Evolutionary conservation across 768 basidiomycete species (phyloP).

Genomic region (Pholiota molesta): DNA sequence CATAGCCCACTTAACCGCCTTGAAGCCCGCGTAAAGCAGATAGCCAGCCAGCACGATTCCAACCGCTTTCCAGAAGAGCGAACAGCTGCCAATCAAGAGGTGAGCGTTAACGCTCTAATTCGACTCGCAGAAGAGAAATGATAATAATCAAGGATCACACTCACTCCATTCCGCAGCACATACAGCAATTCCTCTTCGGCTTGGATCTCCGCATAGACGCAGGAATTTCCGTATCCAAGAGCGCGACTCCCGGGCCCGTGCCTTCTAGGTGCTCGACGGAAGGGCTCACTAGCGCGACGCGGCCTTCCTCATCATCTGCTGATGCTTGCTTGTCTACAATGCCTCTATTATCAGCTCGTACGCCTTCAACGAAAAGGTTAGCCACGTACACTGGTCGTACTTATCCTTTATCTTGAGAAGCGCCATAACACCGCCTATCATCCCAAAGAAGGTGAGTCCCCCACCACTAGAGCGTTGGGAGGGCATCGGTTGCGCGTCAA

Average conservation of each 20-base stretch:
- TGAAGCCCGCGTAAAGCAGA: slow-evolving; percentile 44
- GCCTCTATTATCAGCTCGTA: not conserved
- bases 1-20: slow-evolving; percentile 48
- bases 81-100: slow-evolving; percentile 38
- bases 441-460: slow-evolving; percentile 40
- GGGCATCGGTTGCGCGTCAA: slow-evolving; percentile 9
- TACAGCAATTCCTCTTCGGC: slow-evolving; percentile 42
- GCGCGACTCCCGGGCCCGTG: slow-evolving; percentile 33
- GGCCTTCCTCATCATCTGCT: slow-evolving; percentile 44
- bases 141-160: slow-evolving; percentile 15
- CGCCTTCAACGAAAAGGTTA: not conserved
- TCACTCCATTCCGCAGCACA: slow-evolving; percentile 55
- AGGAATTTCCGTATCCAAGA: slow-evolving; percentile 35
- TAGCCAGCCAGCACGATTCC: slow-evolving; percentile 49
- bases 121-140: not conserved
- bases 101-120: not conserved
- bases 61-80: slow-evolving; percentile 56
- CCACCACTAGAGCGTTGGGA: slow-evolving; percentile 11
- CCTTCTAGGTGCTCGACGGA: slow-evolving; percentile 23
- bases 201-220: slow-evolving; percentile 33
- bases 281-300: slow-evolving; percentile 30
- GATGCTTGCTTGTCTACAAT: slow-evolving; percentile 44
- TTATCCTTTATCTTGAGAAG: slow-evolving; percentile 48
- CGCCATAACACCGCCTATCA: slow-evolving; percentile 47
- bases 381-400: slow-evolving; percentile 35